These are phyloP conservation scores for Phytophthora cactorum DNA, from an alignment of 352 stramenopile genomes.

Conservation along the genomic window DNA sequence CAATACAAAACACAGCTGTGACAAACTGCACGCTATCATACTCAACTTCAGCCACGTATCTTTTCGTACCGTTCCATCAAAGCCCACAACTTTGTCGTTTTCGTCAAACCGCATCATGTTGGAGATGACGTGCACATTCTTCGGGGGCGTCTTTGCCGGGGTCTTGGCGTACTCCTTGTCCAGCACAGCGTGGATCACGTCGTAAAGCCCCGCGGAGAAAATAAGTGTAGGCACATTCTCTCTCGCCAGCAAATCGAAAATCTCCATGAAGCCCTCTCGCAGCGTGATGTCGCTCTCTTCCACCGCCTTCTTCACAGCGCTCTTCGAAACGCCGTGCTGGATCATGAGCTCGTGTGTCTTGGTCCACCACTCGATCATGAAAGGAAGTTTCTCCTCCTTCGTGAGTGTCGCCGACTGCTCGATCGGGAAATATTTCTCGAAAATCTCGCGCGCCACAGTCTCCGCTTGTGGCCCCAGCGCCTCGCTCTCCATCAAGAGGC, in stretches of 20 bases:
- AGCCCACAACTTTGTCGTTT: constrained; percentile 45
- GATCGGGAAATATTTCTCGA: constrained; percentile 82
- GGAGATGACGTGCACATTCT: constrained; percentile 81
- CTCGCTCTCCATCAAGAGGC: constrained; percentile 55
- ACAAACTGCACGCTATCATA: neutral
- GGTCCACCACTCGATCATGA: constrained; percentile 80
- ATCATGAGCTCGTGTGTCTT: constrained; percentile 61
- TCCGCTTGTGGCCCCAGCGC: constrained; percentile 43
- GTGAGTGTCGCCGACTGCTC: constrained; percentile 71
- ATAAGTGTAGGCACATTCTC: constrained; percentile 77
- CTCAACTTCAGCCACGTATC: neutral
- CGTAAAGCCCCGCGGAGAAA: constrained; percentile 74
- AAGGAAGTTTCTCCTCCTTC: constrained; percentile 76
- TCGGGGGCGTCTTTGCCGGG: constrained; percentile 27
- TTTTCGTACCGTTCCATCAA: constrained; percentile 53
- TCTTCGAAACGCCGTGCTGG: constrained; percentile 55
- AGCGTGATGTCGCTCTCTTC: constrained; percentile 58
- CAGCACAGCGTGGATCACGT: constrained; percentile 84
- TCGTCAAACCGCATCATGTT: constrained; percentile 85
- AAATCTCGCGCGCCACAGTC: constrained; percentile 49
- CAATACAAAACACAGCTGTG: constrained; percentile 8
- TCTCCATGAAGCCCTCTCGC: constrained; percentile 63
- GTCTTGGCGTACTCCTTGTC: constrained; percentile 65
- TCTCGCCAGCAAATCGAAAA: constrained; percentile 60
- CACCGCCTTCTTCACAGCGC: constrained; percentile 54